Evolutionary conservation across 371 early-diverging fungal genomes (phyloP).

Genomic region (Circinella umbellata): DNA sequence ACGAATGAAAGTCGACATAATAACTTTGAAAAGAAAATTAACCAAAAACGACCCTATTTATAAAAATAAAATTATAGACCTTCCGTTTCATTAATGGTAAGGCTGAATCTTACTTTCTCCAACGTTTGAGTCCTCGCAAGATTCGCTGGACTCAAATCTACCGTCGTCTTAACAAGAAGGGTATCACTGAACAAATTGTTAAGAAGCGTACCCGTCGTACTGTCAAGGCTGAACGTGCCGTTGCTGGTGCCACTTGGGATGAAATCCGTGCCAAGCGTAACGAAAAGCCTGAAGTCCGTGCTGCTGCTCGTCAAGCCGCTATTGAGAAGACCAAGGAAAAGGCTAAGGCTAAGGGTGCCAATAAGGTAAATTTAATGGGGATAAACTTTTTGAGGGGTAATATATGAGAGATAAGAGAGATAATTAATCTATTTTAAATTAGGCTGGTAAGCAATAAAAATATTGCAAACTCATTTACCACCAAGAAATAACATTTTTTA

Average conservation of each 20-base stretch:
- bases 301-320: constrained; percentile 90
- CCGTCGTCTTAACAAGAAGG: constrained; percentile 99
- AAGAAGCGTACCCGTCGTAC: constrained; percentile 96
- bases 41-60: background rate
- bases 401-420: no score
- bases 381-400: background rate
- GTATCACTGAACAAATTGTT: constrained; percentile 92
- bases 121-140: constrained; percentile 97
- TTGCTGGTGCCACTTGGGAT: constrained; percentile 95
- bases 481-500: background rate
- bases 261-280: constrained; percentile 94
- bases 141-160: constrained; percentile 96
- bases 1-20: no score
- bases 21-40: background rate
- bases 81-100: constrained; percentile 97
- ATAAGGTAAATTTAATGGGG: constrained; percentile 17
- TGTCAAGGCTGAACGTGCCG: constrained; percentile 96
- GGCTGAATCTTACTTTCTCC: constrained; percentile 94
- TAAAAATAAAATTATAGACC: constrained; percentile 50
- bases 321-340: constrained; percentile 69
- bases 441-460: constrained; percentile 5
- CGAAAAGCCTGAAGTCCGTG: constrained; percentile 94
- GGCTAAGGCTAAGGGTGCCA: constrained; percentile 89
- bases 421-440: background rate
- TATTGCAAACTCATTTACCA: background rate